These are phyloP conservation scores for Chytriomyces confervae DNA, from an alignment of 192 early-diverging fungal genomes.

Conservation along the genomic window DNA sequence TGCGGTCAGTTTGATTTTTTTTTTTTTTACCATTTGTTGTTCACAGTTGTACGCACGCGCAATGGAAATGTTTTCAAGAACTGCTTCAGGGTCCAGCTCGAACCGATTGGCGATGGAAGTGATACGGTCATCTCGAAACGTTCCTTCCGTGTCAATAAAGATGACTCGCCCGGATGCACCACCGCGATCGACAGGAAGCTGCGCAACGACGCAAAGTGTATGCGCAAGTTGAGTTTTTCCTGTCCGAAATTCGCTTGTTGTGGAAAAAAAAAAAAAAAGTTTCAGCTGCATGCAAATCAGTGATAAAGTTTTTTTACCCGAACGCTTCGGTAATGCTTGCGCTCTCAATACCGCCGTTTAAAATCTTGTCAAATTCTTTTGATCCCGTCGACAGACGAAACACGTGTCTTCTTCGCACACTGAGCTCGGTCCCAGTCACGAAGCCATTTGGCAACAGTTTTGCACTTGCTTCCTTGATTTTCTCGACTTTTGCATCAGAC, in stretches of 20 bases:
- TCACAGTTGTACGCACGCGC: constrained; percentile 85
- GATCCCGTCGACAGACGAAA: constrained; percentile 75
- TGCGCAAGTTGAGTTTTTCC: constrained; percentile 85
- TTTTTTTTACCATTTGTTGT: constrained; percentile 61
- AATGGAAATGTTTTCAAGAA: constrained; percentile 77
- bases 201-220: constrained; percentile 77
- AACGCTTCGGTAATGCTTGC: constrained; percentile 87
- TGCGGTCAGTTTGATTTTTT: no score
- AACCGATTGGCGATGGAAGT: constrained; percentile 75
- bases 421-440: constrained; percentile 69
- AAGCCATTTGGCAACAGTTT: constrained; percentile 70
- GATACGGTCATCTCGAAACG: constrained; percentile 84
- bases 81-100: constrained; percentile 58
- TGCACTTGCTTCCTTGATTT: constrained; percentile 80
- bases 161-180: constrained; percentile 77
- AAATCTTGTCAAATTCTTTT: constrained; percentile 77
- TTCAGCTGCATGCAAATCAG: no score
- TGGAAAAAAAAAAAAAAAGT: not conserved
- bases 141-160: constrained; percentile 73
- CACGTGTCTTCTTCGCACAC: constrained; percentile 60
- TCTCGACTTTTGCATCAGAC: constrained; percentile 84
- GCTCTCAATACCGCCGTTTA: constrained; percentile 82
- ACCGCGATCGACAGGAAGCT: constrained; percentile 73
- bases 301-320: constrained; percentile 60
- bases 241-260: constrained; percentile 71